Base-by-base conservation (phyloP, 371 early-diverging fungal species). In the Rhizopus stolonifer region DNA sequence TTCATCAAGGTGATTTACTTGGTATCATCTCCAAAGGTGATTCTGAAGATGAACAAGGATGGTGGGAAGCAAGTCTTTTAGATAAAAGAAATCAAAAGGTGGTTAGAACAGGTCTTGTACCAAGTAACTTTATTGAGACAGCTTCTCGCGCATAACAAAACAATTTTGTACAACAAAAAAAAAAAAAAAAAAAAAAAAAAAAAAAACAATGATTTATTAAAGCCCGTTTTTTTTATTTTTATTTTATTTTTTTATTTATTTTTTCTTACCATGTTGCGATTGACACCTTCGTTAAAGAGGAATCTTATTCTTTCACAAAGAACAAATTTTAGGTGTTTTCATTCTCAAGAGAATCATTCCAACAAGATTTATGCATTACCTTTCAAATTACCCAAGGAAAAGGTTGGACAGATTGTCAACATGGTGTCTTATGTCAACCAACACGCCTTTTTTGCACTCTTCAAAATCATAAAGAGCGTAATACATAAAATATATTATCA, bases 1-100 rank as follows among this genome's bases (percentile, higher is more conserved):
- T 88, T 67, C 64, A 66, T 3, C 76, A 76, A 56, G 81, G 80
- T 38, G 88, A 88, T 45, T 32, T 60, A 3, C 80, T 88, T 25
- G 84, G 85, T 57, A 56, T 88, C 15, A 34, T 86, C 2, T 58
- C 58, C 21, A 63, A 63, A n/a, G 51, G 52, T n/a, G 63, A 82
- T 44, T 9, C 9, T 15, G 70, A 76, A 36, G 74, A 80, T 2
- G 61, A 62, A 18, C 70, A 89, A 49, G 87, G 79, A 24, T 89
- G 89, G 89, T 88, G 89, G 89, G 64, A 58, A 43, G 64, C 64
- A 8, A 58, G 64, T 32, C 18, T 63, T 2, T 43, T 63, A 17
- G 53, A 57, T 18, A 29, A 32, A 11, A 23, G 17, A 29, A 63
- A 24, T 15, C 40, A 46, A 15, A 54, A 46, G 18, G 31, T 54